Evolutionary conservation across 352 stramenopile genomes (phyloP).

Genomic region (Phytopythium montanum): DNA sequence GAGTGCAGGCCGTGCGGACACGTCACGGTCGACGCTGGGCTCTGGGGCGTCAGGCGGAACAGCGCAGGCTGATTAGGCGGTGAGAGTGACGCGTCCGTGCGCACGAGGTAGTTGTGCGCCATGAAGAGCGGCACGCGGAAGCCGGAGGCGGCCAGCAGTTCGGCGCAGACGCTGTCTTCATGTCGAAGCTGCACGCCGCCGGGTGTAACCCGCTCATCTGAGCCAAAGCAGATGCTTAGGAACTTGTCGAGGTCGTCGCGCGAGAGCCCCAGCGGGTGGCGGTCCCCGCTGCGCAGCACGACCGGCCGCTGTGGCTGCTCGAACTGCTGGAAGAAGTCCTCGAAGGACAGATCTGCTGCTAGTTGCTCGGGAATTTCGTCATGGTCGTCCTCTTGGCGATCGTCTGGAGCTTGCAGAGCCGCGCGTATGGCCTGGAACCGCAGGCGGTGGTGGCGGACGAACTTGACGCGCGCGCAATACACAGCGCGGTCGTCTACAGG

Average conservation of each 20-base stretch:
- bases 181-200: constrained; percentile 15
- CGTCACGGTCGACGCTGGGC: constrained; percentile 11
- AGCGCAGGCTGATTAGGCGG: constrained; percentile 24
- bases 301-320: constrained; percentile 29
- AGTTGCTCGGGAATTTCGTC: constrained; percentile 14
- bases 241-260: constrained; percentile 6
- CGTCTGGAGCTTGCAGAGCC: constrained; percentile 11
- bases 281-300: constrained; percentile 20
- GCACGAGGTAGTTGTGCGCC: constrained; percentile 65
- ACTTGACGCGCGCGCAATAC: constrained; percentile 51
- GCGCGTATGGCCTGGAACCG: constrained; percentile 21
- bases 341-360: constrained; percentile 30
- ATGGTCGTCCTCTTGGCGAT: background rate
- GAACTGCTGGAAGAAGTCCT: constrained; percentile 66
- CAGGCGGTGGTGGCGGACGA: constrained; percentile 42
- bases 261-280: constrained; percentile 14
- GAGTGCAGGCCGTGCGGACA: constrained; percentile 70
- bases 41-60: background rate
- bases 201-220: background rate
- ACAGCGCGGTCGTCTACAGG: constrained; percentile 1
- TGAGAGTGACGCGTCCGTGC: constrained; percentile 37
- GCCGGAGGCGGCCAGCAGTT: constrained; percentile 20
- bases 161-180: constrained; percentile 24
- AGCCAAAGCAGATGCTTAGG: constrained; percentile 19
- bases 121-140: constrained; percentile 56